Conservation (phyloP, 2,329 filamentous ascomycete species). For the Fusarium agapanthi region DNA sequence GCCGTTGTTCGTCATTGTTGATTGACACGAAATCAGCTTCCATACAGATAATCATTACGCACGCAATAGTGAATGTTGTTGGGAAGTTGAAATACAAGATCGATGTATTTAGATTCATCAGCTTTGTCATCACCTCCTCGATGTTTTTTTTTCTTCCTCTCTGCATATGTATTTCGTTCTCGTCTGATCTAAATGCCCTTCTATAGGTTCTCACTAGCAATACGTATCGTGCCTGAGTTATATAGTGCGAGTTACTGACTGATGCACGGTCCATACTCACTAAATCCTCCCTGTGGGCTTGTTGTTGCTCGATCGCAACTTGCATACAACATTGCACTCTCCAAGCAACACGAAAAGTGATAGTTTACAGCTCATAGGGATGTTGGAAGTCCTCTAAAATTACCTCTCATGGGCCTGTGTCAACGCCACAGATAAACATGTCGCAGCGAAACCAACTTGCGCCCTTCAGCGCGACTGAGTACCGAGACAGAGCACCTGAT, state of each 20-base stretch:
- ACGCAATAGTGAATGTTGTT: neutral
- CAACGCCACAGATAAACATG: constrained; percentile 35
- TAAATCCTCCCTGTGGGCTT: neutral
- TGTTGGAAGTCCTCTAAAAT: neutral
- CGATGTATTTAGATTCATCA: neutral
- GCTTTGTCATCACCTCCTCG: neutral
- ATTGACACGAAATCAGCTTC: neutral
- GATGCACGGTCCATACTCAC: constrained; percentile 2
- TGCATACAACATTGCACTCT: neutral
- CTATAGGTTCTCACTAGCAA: neutral
- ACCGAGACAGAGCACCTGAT: constrained; percentile 63
- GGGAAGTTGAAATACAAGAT: neutral
- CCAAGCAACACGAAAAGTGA: neutral
- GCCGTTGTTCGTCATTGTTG: neutral
- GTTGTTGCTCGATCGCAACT: constrained; percentile 9
- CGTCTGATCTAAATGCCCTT: neutral
- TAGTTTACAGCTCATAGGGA: neutral
- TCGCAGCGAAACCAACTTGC: constrained; percentile 48
- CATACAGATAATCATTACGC: neutral
- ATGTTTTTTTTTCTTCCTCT: no score
- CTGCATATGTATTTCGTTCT: neutral
- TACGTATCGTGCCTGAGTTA: neutral
- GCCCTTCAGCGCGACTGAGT: constrained; percentile 65
- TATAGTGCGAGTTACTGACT: neutral
- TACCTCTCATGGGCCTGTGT: neutral